phyloP scores from a whole-genome alignment of 345 rosid genomes.

The Combretum micranthum region DNA sequence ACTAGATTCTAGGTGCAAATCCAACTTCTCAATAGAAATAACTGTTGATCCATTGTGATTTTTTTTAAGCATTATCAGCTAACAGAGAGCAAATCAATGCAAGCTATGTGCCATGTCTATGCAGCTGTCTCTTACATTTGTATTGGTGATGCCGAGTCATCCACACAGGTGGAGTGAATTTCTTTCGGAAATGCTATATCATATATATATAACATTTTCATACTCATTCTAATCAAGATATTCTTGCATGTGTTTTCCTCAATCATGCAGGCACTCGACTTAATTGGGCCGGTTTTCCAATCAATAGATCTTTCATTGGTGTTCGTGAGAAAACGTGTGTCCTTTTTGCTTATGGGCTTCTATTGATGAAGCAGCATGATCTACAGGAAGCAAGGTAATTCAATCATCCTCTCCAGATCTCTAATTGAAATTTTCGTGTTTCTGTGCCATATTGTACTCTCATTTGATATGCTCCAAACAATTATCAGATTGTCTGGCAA shows the following conservation, averaged over 20 bases:
- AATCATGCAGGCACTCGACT: constrained; percentile 70
- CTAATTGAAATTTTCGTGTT: no score
- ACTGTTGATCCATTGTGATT: constrained; percentile 6
- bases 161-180: constrained; percentile 56
- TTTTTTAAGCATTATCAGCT: constrained; percentile 36
- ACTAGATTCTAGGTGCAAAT: no score
- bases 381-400: constrained; percentile 82
- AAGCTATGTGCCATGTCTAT: constrained; percentile 87
- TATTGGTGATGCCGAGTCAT: constrained; percentile 89
- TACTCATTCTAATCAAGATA: not conserved
- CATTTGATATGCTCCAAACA: no score
- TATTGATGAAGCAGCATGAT: constrained; percentile 90
- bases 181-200: constrained; percentile 2
- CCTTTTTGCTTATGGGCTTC: constrained; percentile 88
- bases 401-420: no score
- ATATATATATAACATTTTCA: constrained; percentile 6
- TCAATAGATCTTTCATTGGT: constrained; percentile 79
- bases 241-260: not conserved
- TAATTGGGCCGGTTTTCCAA: constrained; percentile 78
- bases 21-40: not conserved
- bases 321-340: constrained; percentile 87
- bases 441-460: no score
- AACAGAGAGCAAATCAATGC: constrained; percentile 83
- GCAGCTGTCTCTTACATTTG: constrained; percentile 93
- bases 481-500: no score